Percentiles rank a stretch among this genome's conserved stretches.
Conservation (phyloP, 805 yeast species). For the Kazachstania martiniae region DNA sequence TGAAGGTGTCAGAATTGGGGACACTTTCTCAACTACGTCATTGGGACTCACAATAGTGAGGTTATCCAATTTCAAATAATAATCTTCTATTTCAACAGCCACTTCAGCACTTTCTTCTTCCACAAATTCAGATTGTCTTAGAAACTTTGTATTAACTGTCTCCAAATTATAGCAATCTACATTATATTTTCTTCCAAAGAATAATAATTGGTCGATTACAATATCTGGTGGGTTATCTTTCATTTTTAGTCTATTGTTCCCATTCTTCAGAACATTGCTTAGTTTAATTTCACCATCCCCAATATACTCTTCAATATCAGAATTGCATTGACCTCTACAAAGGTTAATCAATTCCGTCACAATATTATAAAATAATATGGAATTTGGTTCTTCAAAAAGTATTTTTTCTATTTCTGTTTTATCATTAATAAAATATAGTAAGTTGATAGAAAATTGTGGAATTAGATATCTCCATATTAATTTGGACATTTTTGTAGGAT, state of each 20-base stretch:
- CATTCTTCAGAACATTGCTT: conserved; percentile 3
- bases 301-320: conserved; percentile 8
- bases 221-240: too few relatives aligned
- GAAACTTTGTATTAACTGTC: too few relatives aligned
- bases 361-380: conserved; percentile 18
- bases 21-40: too few relatives aligned
- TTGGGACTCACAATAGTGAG: too few relatives aligned
- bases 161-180: too few relatives aligned
- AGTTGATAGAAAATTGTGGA: conserved; percentile 23
- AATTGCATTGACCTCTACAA: conserved; percentile 17
- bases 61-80: too few relatives aligned
- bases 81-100: too few relatives aligned
- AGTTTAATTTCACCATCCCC: not conserved
- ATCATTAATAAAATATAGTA: conserved; percentile 25
- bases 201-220: too few relatives aligned
- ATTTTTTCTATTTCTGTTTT: conserved; percentile 21
- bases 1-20: too few relatives aligned
- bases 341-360: conserved; percentile 21
- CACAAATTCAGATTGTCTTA: too few relatives aligned
- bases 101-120: conserved; percentile 1
- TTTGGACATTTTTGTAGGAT: conserved; percentile 15
- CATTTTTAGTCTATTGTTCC: too few relatives aligned
- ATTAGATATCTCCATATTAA: conserved; percentile 23
- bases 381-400: conserved; percentile 15
- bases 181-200: too few relatives aligned